Base-by-base conservation (phyloP, 257 asterid genomes). In the Fraxinus cuspidata region DNA sequence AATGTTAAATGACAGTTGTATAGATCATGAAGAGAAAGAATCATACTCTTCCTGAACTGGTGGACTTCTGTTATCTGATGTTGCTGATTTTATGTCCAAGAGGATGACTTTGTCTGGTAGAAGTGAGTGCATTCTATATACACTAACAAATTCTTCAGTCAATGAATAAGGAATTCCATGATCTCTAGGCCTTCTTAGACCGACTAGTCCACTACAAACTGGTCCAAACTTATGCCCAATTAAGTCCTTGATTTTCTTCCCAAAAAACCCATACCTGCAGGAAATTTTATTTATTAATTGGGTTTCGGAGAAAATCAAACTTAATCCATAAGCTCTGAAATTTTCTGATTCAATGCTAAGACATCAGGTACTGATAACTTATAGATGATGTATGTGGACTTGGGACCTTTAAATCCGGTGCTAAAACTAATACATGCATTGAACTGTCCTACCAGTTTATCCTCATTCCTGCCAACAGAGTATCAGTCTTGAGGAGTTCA, bases 121-220 rank as follows among this genome's bases (percentile, higher is more conserved):
- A 21, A 89, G 90, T 9, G 87, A 74, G 70, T 91, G 97, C 97
- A 91, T 84, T 7, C 94, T 56, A 18, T 91, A 91, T 25, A 91
- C 97, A 53, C 83, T 72, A 0, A 58, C 83, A 18, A 89, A 89
- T 70, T 91, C 94, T 53, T 91, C 97, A 0, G 94, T 89, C 70
- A 91, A 49, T 0, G 94, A 89, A 7, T 89, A 91, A 0, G 92
- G 93, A 0, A 88, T 89, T 2, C 89, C 94, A 65, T 88, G 89
- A 74, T 88, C 89, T 2, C 68, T 75, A 1, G 91, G 81, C 74
- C 81, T 87, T 69, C 74, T 86, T 5, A 74, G 74, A 11, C 97
- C 97, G 4, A 89, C 89, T 0, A 88, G 53, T 4, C 97, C 97
- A 40, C 94, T 83, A 63, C 42, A 91, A 34, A 8, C 67, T 0